phyloP scores from a whole-genome alignment of 139 green algal species.

The Haematococcus sp. region DNA sequence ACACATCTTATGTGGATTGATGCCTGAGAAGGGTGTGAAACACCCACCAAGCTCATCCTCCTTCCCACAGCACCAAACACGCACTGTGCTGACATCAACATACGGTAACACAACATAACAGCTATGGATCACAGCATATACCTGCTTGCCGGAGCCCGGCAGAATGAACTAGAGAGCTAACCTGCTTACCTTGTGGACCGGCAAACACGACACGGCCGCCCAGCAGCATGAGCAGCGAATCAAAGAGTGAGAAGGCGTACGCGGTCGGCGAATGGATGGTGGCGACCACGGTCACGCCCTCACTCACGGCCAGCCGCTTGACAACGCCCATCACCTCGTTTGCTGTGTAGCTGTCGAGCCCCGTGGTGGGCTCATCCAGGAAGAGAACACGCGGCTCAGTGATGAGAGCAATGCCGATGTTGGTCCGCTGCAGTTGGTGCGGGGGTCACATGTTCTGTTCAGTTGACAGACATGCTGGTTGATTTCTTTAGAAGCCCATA shows the following conservation, averaged over 20 bases:
- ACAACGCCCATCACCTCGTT: slow-evolving; percentile 46
- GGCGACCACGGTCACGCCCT: slow-evolving; percentile 57
- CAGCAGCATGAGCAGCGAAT: slow-evolving; percentile 51
- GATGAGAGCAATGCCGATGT: slow-evolving; percentile 66
- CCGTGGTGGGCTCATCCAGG: slow-evolving; percentile 63
- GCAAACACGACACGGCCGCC: slow-evolving; percentile 48
- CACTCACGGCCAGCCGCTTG: slow-evolving; percentile 15
- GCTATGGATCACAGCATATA: no score
- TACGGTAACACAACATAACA: no score
- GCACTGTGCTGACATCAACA: no score
- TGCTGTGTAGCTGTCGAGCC: slow-evolving; percentile 48
- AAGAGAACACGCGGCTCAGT: slow-evolving; percentile 60
- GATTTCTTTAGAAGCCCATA: neutral
- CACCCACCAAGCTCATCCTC: no score
- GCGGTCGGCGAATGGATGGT: slow-evolving; percentile 67
- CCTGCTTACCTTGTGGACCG: slow-evolving; percentile 17
- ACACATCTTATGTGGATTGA: no score
- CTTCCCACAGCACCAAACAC: no score
- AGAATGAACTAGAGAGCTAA: no score
- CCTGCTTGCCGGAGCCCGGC: no score
- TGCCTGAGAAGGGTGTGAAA: no score
- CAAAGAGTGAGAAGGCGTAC: slow-evolving; percentile 63
- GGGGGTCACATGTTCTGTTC: neutral
- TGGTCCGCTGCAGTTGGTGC: slow-evolving; percentile 1
- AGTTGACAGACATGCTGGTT: neutral